A percentile compares a stretch with the other conserved stretches of the same genome.
phyloP scores from a whole-genome alignment of 2,329 filamentous ascomycete genomes.

The Talaromyces marneffei region DNA sequence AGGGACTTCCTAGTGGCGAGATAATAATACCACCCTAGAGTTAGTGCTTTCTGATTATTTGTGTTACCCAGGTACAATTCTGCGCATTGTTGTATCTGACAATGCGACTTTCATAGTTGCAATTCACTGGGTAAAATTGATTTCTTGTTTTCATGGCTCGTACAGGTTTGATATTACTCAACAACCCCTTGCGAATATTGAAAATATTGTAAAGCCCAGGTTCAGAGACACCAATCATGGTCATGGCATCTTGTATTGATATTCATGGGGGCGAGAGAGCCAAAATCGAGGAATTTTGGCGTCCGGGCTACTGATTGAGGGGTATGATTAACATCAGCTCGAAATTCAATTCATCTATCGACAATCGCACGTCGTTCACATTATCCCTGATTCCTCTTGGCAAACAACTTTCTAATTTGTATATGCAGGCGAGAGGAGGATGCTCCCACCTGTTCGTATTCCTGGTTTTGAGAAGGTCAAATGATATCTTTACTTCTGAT shows the following conservation, averaged over 20 bases:
- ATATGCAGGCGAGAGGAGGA: not conserved
- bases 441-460: slow-evolving; percentile 2
- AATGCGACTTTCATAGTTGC: not conserved
- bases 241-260: not conserved
- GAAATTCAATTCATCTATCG: not conserved
- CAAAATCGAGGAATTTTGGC: not conserved
- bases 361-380: not conserved
- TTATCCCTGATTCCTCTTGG: not conserved
- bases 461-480: no score
- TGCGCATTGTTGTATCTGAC: not conserved
- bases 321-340: not conserved
- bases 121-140: not conserved
- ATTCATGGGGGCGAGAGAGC: not conserved
- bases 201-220: not conserved
- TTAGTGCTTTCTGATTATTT: not conserved
- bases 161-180: not conserved
- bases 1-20: not conserved
- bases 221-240: not conserved
- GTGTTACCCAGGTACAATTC: not conserved
- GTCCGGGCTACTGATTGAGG: not conserved
- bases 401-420: not conserved
- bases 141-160: not conserved
- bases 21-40: not conserved
- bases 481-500: no score
- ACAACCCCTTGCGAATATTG: not conserved